Base-by-base conservation (phyloP, 192 early-diverging fungal genomes). In the Coemansia sp. region DNA sequence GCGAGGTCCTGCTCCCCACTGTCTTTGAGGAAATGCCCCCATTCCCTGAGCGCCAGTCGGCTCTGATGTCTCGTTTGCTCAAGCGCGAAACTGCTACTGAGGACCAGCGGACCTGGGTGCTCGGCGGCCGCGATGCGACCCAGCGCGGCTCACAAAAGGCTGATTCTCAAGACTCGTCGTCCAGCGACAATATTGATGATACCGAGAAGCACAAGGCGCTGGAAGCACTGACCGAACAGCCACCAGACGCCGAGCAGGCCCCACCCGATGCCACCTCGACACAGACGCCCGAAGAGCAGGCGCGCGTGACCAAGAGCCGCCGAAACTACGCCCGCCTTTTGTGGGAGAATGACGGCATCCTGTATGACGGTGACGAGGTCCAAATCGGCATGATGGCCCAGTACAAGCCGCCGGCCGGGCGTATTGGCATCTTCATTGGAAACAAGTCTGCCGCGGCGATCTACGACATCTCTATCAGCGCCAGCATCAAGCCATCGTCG, bases 1-100 rank as follows among this genome's bases (percentile, higher is more conserved):
- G 81, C 18, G 92, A 94, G 18, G 88, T 90, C 17, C 73, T 98
- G 22, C 57, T 99, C 19, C 90, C 93, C 29, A 86, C 85, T 1
- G 87, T 94, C 19, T 95, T 93, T 56, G 97, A 96, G 51, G 95
- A 98, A 64, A 99, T 99, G 91, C 97, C 97, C 37, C 90, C 89
- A 28, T 99, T 91, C 74, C 89, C 92, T 2, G 91, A 94, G 54
- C 81, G 90, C 18, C 92, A 93, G 58, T 97, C 94, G 1, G 86
- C 90, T 1, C 72, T 99, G 34, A 61, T 98, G 34, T 82, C 80
- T 4, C 57, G 84, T 13, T 65, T 99, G 51, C 85, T 92, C 11
- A 85, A 90, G 60, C 85, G 90, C 54, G 84, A 90, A 7, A 74
- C 83, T 8, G 87, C 92, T 63, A 96, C 95, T 0, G 92, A 96